Conservation (phyloP, 768 basidiomycete genomes). For the Fomitopsis serialis region DNA sequence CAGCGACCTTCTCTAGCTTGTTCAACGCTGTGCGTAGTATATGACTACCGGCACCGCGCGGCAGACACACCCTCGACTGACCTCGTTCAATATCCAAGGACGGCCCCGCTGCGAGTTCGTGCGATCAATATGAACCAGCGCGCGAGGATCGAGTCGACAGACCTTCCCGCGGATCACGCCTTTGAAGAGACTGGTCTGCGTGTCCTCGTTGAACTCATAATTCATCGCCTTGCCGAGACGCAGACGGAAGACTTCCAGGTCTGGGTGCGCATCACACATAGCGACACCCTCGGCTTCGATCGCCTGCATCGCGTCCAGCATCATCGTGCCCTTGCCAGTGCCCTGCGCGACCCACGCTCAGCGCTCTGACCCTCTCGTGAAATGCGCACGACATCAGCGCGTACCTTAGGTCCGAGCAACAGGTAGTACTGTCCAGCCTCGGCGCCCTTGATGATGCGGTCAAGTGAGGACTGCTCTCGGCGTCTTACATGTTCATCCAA, state of each 20-base stretch:
- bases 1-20: constrained; percentile 86
- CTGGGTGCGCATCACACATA: constrained; percentile 80
- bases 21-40: constrained; percentile 54
- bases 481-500: constrained; percentile 64
- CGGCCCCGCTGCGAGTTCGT: constrained; percentile 48
- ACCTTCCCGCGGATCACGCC: constrained; percentile 81
- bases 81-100: constrained; percentile 80
- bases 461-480: constrained; percentile 69
- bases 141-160: not conserved
- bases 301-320: constrained; percentile 74
- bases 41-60: not conserved
- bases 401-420: constrained; percentile 72
- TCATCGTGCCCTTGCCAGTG: constrained; percentile 80
- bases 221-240: constrained; percentile 83
- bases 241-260: constrained; percentile 81
- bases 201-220: constrained; percentile 83
- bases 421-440: constrained; percentile 73
- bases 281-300: constrained; percentile 69
- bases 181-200: constrained; percentile 76
- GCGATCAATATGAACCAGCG: not conserved
- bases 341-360: constrained; percentile 41
- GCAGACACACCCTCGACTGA: constrained; percentile 18
- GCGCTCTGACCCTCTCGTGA: too few relatives aligned
- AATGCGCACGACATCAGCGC: constrained; percentile 4
- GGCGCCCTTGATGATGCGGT: constrained; percentile 71